Evolutionary conservation across 2,329 filamentous ascomycete genomes (phyloP).

Genomic region (Colletotrichum brevisporum): DNA sequence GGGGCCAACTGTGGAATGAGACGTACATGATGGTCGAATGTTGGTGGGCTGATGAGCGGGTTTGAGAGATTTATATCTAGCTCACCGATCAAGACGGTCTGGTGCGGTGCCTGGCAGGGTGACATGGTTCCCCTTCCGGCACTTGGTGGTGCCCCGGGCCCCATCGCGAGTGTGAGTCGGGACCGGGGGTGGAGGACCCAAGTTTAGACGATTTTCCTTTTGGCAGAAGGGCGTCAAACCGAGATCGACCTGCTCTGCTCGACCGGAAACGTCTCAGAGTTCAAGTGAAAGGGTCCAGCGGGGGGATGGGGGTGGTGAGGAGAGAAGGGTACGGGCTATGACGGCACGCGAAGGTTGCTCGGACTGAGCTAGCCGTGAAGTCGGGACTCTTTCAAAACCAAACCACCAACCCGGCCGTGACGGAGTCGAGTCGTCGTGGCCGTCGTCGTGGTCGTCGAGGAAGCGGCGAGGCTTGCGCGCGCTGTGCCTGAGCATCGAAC

Average conservation of each 20-base stretch:
- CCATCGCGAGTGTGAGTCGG: not conserved
- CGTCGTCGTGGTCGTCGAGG: not conserved
- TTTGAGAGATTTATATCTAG: constrained; percentile 43
- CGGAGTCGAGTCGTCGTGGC: constrained; percentile 6
- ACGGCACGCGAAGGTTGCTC: constrained; percentile 29
- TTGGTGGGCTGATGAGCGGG: constrained; percentile 35
- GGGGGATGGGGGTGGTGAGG: constrained; percentile 2
- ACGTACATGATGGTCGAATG: constrained; percentile 18
- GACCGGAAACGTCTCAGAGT: constrained; percentile 38
- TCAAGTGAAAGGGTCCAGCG: constrained; percentile 29
- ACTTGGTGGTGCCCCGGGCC: constrained; percentile 3
- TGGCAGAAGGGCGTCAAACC: constrained; percentile 23
- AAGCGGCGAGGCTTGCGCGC: constrained; percentile 15
- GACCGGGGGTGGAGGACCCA: constrained; percentile 21
- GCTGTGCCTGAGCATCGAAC: not conserved
- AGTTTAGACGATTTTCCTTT: constrained; percentile 34
- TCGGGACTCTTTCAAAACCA: constrained; percentile 25
- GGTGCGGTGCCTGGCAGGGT: constrained; percentile 19
- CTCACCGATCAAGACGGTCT: constrained; percentile 4
- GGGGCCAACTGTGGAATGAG: constrained; percentile 38
- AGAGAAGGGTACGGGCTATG: constrained; percentile 29
- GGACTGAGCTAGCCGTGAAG: constrained; percentile 29
- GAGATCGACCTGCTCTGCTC: constrained; percentile 28
- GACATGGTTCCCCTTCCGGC: constrained; percentile 20
- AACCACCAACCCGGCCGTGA: constrained; percentile 1